phyloP scores from a whole-genome alignment of 257 asterid species.

The Osmanthus fragrans region DNA sequence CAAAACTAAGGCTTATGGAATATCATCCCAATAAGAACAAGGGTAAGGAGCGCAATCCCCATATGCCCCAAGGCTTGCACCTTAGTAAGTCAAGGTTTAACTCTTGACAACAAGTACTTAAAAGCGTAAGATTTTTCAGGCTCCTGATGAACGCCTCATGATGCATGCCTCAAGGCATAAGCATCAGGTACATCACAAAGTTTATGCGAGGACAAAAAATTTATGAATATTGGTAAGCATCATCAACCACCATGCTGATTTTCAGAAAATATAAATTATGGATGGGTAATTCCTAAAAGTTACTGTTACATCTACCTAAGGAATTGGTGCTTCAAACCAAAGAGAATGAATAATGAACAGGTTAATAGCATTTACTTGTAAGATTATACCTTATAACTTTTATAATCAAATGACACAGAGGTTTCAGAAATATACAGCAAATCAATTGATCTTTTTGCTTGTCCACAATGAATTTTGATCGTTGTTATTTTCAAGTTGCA shows the following conservation, averaged over 20 bases:
- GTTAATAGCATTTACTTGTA: neutral
- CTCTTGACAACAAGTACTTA: neutral
- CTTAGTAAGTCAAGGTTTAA: neutral
- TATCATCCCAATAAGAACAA: neutral
- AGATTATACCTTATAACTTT: neutral
- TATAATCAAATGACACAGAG: neutral
- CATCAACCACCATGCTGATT: neutral
- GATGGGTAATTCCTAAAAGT: neutral
- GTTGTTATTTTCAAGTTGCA: neutral
- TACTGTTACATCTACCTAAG: neutral
- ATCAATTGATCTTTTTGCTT: neutral
- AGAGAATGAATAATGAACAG: conserved; percentile 15
- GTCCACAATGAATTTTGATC: neutral
- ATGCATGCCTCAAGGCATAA: neutral
- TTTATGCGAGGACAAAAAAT: neutral
- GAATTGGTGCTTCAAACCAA: neutral
- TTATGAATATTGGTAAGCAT: neutral
- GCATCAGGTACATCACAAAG: neutral
- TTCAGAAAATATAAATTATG: neutral
- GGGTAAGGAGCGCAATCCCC: neutral
- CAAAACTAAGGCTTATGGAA: neutral
- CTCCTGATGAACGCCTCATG: no score
- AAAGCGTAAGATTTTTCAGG: no score
- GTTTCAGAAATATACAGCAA: no score
- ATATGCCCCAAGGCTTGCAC: neutral